A percentile compares a stretch with the other conserved stretches of the same genome.
Conservation (phyloP, 768 basidiomycete genomes). For the Mycena kentingensis region DNA sequence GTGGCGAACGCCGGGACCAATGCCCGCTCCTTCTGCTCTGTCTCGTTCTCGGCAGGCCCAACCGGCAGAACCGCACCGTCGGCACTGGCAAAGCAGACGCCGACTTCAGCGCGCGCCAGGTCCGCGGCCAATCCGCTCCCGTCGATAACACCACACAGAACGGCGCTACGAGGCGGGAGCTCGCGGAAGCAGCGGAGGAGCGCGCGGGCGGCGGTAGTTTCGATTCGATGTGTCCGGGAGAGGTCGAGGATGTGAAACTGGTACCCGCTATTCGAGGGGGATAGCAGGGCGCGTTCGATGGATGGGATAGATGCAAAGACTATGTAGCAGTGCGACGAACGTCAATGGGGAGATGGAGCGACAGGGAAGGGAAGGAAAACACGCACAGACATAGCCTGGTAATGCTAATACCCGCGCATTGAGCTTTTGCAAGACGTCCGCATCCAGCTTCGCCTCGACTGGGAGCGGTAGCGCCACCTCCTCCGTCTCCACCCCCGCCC, state of each 20-base stretch:
- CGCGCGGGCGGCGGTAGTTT: slow-evolving; percentile 9
- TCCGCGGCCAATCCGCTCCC: background rate
- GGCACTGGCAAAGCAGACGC: too few species aligned
- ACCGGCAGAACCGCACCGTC: background rate
- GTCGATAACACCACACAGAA: slow-evolving; percentile 4
- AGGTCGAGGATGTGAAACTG: slow-evolving; percentile 13
- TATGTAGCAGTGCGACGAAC: background rate
- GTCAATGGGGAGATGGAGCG: background rate
- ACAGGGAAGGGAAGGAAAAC: background rate
- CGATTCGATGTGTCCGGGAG: slow-evolving; percentile 11
- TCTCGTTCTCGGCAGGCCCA: background rate
- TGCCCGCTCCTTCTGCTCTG: background rate
- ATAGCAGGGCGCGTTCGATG: slow-evolving; percentile 6
- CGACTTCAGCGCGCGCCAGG: background rate
- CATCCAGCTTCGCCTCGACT: background rate
- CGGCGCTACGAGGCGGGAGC: slow-evolving; percentile 3
- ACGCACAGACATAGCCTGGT: slow-evolving; percentile 13
- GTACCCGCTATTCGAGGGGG: background rate
- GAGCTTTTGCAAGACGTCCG: slow-evolving; percentile 8
- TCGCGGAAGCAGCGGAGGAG: slow-evolving; percentile 11
- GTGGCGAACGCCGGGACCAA: background rate
- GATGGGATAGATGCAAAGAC: slow-evolving; percentile 17
- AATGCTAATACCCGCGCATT: slow-evolving; percentile 13
- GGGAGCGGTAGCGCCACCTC: background rate
- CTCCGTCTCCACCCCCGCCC: background rate